Base-by-base conservation (phyloP, 163 green algal species). In the Scenedesmus sp. region DNA sequence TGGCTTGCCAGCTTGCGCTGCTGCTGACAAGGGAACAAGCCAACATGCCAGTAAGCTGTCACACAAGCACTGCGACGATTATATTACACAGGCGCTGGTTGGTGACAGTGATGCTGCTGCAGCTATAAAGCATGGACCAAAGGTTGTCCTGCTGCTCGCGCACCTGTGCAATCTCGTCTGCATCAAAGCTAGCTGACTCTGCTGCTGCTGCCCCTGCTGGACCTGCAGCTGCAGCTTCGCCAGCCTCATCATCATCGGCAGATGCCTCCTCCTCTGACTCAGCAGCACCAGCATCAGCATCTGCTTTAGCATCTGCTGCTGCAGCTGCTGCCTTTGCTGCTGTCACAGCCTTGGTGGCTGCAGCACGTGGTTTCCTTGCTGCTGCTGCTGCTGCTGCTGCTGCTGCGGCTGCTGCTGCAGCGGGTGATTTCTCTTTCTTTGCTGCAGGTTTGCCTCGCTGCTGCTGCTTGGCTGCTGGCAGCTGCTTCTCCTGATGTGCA, bases 251-350 rank as follows among this genome's bases (percentile, higher is more conserved):
- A 15, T 76, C 64, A 76, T 18, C 70, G 70, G 18, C 70, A 59
- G 12, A 5, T 76, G 18, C 74, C 74, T 82, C 7, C n/a, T n/a
- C 9, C 6, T 82, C 74, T 18, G 74, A 18, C 23, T 18, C 59
- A 81, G 18, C 56, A 87, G 82, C 56, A 87, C 20, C 55, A 3
- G 13, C 66, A 52, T 18, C 54, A 34, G 55, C 86, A 34, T 52
- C 60, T 55, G 9, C 73, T 62, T 77, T 0, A 6, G 70, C 59
- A 56, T 70, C 54, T n/a, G 5, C n/a, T 20, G 9, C 60, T 64
- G 85, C 60, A 59, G 60, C 60, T 79, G 82, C 84, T 88, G 85
- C 52, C n/a, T 66, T 26, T 90, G 85, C 66, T 56, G 64, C 52
- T 34, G 34, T 10, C 67, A 20, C 60, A 46, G 54, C 60, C 64